A percentile compares a stretch with the other conserved stretches of the same genome.
Evolutionary conservation across 805 yeast species (phyloP).

Genomic region (Saturnispora silvae): DNA sequence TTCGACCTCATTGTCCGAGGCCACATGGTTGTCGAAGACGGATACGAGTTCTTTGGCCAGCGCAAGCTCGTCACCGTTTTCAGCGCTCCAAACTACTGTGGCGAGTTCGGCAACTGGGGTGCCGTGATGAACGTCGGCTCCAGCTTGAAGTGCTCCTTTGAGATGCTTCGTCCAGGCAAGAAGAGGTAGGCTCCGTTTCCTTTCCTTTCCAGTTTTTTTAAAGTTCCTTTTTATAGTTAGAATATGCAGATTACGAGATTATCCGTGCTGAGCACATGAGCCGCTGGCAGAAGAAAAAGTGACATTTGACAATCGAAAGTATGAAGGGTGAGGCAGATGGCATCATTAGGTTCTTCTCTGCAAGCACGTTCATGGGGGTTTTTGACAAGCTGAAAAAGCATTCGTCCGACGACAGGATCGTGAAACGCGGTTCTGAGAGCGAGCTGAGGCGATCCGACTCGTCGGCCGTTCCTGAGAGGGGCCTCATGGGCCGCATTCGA

Average conservation of each 20-base stretch:
- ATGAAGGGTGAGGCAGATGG: no score
- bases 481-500: background rate
- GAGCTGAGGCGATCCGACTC: no score
- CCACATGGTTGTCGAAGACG: conserved; percentile 86
- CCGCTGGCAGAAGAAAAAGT: no score
- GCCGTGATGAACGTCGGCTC: conserved; percentile 69
- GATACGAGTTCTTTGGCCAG: conserved; percentile 71
- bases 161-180: conserved; percentile 45
- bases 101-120: conserved; percentile 72
- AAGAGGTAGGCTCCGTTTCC: background rate
- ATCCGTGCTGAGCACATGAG: no score
- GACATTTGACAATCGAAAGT: no score
- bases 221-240: no score
- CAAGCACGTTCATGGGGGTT: conserved; percentile 6
- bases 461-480: no score
- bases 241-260: background rate
- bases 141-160: conserved; percentile 59
- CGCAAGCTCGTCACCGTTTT: conserved; percentile 69
- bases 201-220: no score
- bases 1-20: conserved; percentile 75
- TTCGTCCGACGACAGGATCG: background rate
- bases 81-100: conserved; percentile 78
- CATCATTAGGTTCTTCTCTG: no score
- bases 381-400: conserved; percentile 3
- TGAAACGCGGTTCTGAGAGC: no score